Conservation (phyloP, 1,139 yeast species). For the Yamadazyma atlantica region DNA sequence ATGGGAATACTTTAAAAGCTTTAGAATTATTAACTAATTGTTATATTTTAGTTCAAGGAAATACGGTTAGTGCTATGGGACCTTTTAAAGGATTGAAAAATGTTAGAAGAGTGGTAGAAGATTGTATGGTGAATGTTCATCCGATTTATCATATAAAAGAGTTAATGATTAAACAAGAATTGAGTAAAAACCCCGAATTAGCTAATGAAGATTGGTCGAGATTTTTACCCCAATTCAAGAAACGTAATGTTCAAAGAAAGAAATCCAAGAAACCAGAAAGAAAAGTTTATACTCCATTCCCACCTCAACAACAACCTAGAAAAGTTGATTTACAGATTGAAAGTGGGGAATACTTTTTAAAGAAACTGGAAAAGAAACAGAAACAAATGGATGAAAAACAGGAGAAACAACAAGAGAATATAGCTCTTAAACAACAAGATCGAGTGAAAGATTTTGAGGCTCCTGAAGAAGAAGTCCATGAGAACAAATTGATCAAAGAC, state of each 20-base stretch:
- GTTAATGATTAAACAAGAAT: conserved; percentile 93
- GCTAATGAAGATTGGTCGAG: conserved; percentile 97
- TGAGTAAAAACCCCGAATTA: conserved; percentile 90
- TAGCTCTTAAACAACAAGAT: conserved; percentile 64
- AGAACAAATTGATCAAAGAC: conserved; percentile 26
- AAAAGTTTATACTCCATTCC: conserved; percentile 97
- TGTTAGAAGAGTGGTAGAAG: conserved; percentile 91
- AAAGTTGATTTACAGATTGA: conserved; percentile 97
- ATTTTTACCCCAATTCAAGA: conserved; percentile 95
- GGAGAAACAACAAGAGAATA: conserved; percentile 71
- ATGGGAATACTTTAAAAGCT: conserved; percentile 95
- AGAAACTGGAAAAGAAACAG: conserved; percentile 74
- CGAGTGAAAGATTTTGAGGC: conserved; percentile 80
- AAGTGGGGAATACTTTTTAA: conserved; percentile 96
- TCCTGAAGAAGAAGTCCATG: conserved; percentile 70
- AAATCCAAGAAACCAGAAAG: conserved; percentile 69
- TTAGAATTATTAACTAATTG: conserved; percentile 90
- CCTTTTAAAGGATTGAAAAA: conserved; percentile 92
- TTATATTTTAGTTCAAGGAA: conserved; percentile 94
- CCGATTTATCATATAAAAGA: conserved; percentile 97
- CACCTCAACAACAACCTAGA: conserved; percentile 96
- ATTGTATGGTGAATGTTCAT: conserved; percentile 94
- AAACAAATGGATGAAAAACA: conserved; percentile 75
- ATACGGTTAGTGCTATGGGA: conserved; percentile 97
- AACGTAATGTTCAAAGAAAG: conserved; percentile 93